A percentile compares a stretch with the other conserved stretches of the same genome.
phyloP scores from a whole-genome alignment of 352 stramenopile species.

The Globisporangium paddicum region DNA sequence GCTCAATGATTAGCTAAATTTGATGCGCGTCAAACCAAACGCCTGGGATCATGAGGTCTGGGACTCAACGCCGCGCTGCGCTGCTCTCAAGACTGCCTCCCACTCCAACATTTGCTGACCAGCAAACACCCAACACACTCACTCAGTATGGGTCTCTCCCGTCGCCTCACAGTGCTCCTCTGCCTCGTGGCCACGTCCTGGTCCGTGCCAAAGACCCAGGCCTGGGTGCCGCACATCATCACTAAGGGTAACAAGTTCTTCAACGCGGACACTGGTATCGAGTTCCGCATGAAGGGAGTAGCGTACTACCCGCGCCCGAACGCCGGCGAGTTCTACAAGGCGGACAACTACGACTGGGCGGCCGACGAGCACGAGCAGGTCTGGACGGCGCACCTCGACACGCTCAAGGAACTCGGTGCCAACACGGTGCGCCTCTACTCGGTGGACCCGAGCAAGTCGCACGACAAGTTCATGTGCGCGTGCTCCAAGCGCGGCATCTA shows the following conservation, averaged over 20 bases:
- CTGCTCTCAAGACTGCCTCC: background rate
- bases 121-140: background rate
- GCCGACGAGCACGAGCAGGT: constrained; percentile 50
- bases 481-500: constrained; percentile 39
- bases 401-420: constrained; percentile 50
- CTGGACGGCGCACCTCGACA: constrained; percentile 40
- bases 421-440: no score
- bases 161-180: background rate
- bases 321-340: constrained; percentile 27
- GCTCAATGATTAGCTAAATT: no score
- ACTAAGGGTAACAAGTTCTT: constrained; percentile 77
- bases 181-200: background rate
- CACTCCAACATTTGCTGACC: background rate
- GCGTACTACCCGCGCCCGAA: constrained; percentile 73
- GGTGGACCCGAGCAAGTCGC: constrained; percentile 47
- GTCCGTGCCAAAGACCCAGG: background rate
- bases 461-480: constrained; percentile 75
- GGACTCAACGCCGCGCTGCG: background rate
- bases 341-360: constrained; percentile 58
- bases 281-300: constrained; percentile 69
- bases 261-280: constrained; percentile 34
- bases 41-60: background rate
- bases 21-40: background rate
- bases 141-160: background rate
- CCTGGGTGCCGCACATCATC: constrained; percentile 27